These are phyloP conservation scores for Hortaea sp. DNA, from an alignment of 2,329 filamentous ascomycete genomes.

Conservation along the genomic window DNA sequence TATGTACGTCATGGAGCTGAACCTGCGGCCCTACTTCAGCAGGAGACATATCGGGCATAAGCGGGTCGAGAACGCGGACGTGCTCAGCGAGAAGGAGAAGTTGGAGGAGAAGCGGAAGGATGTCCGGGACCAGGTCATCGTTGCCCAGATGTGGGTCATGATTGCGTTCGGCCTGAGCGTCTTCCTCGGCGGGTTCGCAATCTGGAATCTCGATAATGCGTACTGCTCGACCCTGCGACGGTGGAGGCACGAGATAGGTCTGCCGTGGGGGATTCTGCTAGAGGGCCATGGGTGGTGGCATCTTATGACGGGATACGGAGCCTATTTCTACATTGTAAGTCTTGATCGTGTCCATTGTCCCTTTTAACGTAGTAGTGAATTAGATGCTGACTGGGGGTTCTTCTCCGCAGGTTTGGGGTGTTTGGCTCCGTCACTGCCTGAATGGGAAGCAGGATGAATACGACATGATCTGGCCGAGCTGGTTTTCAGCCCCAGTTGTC, in stretches of 20 bases:
- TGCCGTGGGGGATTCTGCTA: conserved; percentile 71
- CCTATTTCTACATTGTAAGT: conserved; percentile 66
- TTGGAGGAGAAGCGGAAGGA: conserved; percentile 40
- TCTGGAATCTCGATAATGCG: conserved; percentile 74
- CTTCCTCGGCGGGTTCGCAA: conserved; percentile 63
- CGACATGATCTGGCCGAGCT: conserved; percentile 56
- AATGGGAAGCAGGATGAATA: conserved; percentile 65
- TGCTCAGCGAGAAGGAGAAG: conserved; percentile 19
- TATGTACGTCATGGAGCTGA: conserved; percentile 67
- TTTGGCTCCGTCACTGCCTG: conserved; percentile 69
- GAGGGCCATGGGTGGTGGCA: conserved; percentile 72
- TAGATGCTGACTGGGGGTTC: not conserved
- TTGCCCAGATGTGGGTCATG: conserved; percentile 67
- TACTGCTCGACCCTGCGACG: conserved; percentile 56
- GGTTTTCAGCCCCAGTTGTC: conserved; percentile 47
- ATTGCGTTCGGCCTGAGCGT: conserved; percentile 56
- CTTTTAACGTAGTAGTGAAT: not conserved
- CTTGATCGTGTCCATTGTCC: not conserved
- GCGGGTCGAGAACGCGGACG: conserved; percentile 19
- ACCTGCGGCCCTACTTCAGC: conserved; percentile 47
- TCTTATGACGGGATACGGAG: conserved; percentile 69
- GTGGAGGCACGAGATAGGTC: conserved; percentile 57
- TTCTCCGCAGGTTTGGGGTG: conserved; percentile 48
- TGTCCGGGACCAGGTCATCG: conserved; percentile 45
- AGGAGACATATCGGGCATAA: conserved; percentile 30